A percentile compares a stretch with the other conserved stretches of the same genome.
These are phyloP conservation scores for Cutaneotrichosporon mucoides DNA, from an alignment of 1,284 basidiomycete species.

Conservation along the genomic window DNA sequence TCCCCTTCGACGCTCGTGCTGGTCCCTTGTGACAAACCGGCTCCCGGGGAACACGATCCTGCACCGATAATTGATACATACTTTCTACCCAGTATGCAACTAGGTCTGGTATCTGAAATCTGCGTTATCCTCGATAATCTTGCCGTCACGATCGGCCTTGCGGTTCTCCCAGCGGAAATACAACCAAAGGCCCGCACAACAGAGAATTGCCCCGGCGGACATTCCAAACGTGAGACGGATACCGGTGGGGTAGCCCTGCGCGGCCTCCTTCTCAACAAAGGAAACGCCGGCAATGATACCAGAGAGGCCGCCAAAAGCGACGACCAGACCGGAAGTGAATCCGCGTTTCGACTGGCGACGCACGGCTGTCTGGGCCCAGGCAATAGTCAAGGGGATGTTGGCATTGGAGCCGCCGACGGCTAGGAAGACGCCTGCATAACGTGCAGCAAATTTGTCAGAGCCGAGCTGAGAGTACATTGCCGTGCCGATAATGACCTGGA, in stretches of 20 bases:
- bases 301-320: slow-evolving; percentile 50
- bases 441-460: slow-evolving; percentile 3
- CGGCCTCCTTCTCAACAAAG: slow-evolving; percentile 31
- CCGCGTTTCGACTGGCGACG: slow-evolving; percentile 47
- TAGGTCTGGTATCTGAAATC: slow-evolving; percentile 16
- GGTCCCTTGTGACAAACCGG: too few species aligned
- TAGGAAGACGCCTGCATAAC: slow-evolving; percentile 44
- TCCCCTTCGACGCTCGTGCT: too few species aligned
- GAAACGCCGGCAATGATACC: slow-evolving; percentile 49
- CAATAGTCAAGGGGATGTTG: slow-evolving; percentile 39
- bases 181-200: slow-evolving; percentile 2
- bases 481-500: slow-evolving; percentile 14
- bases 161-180: slow-evolving; percentile 12
- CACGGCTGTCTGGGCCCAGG: slow-evolving; percentile 49
- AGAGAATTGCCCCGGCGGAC: not conserved
- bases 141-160: slow-evolving; percentile 10
- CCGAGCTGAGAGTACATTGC: slow-evolving; percentile 17
- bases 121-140: slow-evolving; percentile 11
- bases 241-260: slow-evolving; percentile 23
- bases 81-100: too few species aligned
- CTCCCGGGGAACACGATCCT: too few species aligned
- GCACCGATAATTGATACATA: too few species aligned
- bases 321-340: slow-evolving; percentile 45
- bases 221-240: slow-evolving; percentile 8
- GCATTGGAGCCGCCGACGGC: slow-evolving; percentile 42